A percentile compares a stretch with the other conserved stretches of the same genome.
Evolutionary conservation across 345 rosid species (phyloP).

Genomic region (Tarenaya hassleriana): DNA sequence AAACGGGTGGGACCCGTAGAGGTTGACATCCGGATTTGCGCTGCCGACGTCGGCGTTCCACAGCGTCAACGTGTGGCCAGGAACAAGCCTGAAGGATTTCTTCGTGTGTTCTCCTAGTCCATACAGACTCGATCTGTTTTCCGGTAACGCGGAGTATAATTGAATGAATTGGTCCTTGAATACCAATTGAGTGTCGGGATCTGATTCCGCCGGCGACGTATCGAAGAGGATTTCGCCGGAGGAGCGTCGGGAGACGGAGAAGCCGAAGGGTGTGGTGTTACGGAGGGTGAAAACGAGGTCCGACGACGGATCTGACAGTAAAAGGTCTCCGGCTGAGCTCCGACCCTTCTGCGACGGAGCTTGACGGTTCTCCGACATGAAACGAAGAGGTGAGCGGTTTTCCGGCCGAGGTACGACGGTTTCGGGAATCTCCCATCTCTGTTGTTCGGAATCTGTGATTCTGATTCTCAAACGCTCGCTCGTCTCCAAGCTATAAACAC

Average conservation of each 20-base stretch:
- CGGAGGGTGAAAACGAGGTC: constrained; percentile 54
- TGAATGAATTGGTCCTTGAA: constrained; percentile 77
- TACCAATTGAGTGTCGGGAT: constrained; percentile 35
- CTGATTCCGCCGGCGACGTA: constrained; percentile 28
- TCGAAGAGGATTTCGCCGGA: constrained; percentile 61
- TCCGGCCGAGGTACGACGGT: constrained; percentile 39
- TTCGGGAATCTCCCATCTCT: constrained; percentile 61
- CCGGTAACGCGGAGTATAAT: constrained; percentile 52
- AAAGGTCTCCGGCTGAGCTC: constrained; percentile 5
- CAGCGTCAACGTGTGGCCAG: constrained; percentile 35
- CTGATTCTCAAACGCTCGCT: constrained; percentile 47
- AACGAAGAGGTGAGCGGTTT: constrained; percentile 17
- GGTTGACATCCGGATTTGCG: constrained; percentile 35
- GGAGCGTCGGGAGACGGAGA: constrained; percentile 49
- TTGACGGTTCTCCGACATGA: neutral
- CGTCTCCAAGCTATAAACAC: constrained; percentile 38
- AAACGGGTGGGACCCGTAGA: constrained; percentile 78
- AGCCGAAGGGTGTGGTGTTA: constrained; percentile 54
- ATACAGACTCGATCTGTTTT: constrained; percentile 40
- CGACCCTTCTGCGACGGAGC: neutral
- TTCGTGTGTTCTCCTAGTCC: constrained; percentile 82
- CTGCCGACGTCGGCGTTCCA: constrained; percentile 55
- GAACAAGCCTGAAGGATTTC: constrained; percentile 37
- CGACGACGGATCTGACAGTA: constrained; percentile 30
- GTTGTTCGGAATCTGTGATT: constrained; percentile 36